phyloP scores from a whole-genome alignment of 2,329 filamentous ascomycete genomes.

The Nigrospora sphaerica region DNA sequence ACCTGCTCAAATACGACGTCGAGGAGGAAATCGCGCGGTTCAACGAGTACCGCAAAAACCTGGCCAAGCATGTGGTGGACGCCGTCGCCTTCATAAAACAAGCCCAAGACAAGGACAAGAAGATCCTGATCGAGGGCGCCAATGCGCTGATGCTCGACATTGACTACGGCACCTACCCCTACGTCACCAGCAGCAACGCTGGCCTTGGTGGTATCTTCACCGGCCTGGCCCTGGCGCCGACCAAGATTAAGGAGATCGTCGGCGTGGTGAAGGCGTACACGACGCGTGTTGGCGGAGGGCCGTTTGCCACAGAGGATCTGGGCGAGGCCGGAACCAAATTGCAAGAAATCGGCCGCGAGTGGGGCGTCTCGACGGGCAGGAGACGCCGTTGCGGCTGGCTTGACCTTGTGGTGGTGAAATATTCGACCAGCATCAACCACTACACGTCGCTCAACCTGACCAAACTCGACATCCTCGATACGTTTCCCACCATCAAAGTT shows the following conservation, averaged over 20 bases:
- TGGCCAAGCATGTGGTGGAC: constrained; percentile 56
- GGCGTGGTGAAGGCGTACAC: constrained; percentile 60
- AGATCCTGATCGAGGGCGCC: constrained; percentile 53
- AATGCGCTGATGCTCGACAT: constrained; percentile 55
- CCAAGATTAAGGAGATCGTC: constrained; percentile 47
- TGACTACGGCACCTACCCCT: constrained; percentile 53
- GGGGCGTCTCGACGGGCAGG: constrained; percentile 32
- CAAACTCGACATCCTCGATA: constrained; percentile 63
- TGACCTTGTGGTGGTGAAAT: constrained; percentile 63
- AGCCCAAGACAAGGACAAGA: constrained; percentile 48
- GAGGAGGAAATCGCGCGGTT: constrained; percentile 59
- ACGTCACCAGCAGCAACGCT: constrained; percentile 41
- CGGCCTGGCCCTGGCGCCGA: constrained; percentile 47
- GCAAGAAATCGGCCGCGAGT: constrained; percentile 29
- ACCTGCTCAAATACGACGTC: constrained; percentile 57
- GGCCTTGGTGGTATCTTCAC: constrained; percentile 52
- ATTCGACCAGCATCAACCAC: constrained; percentile 49
- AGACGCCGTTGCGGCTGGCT: constrained; percentile 51
- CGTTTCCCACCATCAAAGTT: constrained; percentile 67
- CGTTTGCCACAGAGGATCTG: constrained; percentile 52
- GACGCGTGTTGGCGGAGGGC: constrained; percentile 51
- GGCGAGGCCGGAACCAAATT: constrained; percentile 26
- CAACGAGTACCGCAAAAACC: constrained; percentile 52
- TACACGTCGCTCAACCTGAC: constrained; percentile 24
- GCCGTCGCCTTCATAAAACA: constrained; percentile 55